These are phyloP conservation scores for Heritiera fomes DNA, from an alignment of 345 rosid genomes.

Conservation along the genomic window DNA sequence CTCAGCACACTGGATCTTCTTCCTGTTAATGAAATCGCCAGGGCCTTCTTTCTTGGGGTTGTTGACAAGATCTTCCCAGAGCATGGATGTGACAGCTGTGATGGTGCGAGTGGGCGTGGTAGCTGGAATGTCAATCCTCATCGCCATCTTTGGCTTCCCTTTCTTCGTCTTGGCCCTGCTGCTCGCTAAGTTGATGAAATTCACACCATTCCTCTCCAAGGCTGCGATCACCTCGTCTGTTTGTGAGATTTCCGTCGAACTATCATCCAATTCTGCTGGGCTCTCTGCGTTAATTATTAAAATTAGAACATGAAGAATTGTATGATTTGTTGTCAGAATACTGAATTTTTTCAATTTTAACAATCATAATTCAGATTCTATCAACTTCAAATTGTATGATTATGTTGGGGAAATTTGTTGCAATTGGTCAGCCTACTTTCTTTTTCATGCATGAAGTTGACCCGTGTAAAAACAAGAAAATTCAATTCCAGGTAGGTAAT, in stretches of 20 bases:
- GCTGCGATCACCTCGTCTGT: slow-evolving; percentile 77
- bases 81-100: slow-evolving; percentile 57
- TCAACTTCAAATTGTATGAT: not conserved
- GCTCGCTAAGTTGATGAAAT: slow-evolving; percentile 55
- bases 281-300: slow-evolving; percentile 39
- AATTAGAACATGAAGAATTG: not conserved
- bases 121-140: slow-evolving; percentile 78
- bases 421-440: not conserved
- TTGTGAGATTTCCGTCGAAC: slow-evolving; percentile 38
- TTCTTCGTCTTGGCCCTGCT: slow-evolving; percentile 61
- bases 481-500: too few species aligned
- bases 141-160: slow-evolving; percentile 71
- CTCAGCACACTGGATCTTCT: slow-evolving; percentile 86
- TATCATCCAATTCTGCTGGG: slow-evolving; percentile 38
- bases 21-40: slow-evolving; percentile 56
- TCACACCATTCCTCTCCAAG: slow-evolving; percentile 75
- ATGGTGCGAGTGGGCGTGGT: slow-evolving; percentile 60
- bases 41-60: slow-evolving; percentile 62
- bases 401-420: not conserved
- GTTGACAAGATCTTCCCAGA: slow-evolving; percentile 91
- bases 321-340: too few species aligned
- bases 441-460: too few species aligned
- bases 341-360: too few species aligned
- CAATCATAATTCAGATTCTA: too few species aligned
- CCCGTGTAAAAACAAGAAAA: too few species aligned